A percentile compares a stretch with the other conserved stretches of the same genome.
phyloP scores from a whole-genome alignment of 768 basidiomycete genomes.

The Kwoniella mangroviensis region DNA sequence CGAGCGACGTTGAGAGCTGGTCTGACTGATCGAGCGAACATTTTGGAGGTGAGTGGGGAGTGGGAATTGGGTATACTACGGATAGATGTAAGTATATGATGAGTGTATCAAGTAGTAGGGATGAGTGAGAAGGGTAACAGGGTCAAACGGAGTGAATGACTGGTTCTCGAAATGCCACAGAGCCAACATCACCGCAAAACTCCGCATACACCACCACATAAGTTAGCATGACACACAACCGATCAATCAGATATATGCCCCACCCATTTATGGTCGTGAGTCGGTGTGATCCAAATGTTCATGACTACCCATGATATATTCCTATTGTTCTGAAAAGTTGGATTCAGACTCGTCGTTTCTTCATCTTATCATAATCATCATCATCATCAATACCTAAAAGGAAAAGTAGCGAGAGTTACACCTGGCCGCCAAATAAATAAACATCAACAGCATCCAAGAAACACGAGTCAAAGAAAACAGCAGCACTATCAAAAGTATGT shows the following conservation, averaged over 20 bases:
- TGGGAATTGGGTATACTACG: constrained; percentile 13
- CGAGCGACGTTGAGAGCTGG: constrained; percentile 45
- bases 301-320: not conserved
- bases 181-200: not conserved
- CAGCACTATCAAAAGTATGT: constrained; percentile 12
- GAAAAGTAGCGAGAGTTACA: not conserved
- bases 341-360: too few relatives aligned
- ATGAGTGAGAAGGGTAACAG: constrained; percentile 14
- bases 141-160: not conserved
- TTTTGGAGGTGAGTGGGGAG: constrained; percentile 52
- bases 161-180: too few relatives aligned
- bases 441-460: not conserved
- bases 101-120: constrained; percentile 4
- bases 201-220: not conserved
- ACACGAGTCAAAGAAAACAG: not conserved
- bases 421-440: not conserved
- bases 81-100: constrained; percentile 58
- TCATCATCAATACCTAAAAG: not conserved
- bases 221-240: not conserved
- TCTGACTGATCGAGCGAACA: constrained; percentile 71
- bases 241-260: not conserved
- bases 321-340: constrained; percentile 2
- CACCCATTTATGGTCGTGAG: not conserved
- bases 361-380: not conserved
- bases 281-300: not conserved